Base-by-base conservation (phyloP, 2,329 filamentous ascomycete genomes). In the Monilinia polystroma region DNA sequence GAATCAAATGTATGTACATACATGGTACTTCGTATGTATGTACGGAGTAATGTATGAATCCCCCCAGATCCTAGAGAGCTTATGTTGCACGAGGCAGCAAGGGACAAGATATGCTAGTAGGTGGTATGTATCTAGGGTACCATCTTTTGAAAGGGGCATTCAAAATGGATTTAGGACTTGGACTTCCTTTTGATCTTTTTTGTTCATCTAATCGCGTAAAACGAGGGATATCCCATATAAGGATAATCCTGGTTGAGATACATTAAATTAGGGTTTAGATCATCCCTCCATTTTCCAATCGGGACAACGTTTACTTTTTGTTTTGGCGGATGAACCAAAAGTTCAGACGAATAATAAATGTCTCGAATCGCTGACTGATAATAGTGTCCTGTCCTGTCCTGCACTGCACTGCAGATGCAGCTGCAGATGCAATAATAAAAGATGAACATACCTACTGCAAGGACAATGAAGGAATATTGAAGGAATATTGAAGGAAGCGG, bases 101-200 rank as follows among this genome's bases (percentile, higher is more conserved):
- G 62, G 62, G 38, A 47, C 26, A 35, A 23, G 38, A 45, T 56
- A 35, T 35, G 32, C 32, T 35, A 35, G 7, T 1, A 7, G 7
- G 32, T 35, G 32, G 4, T 35, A 8, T 6, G 18, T 53, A 55
- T 38, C 11, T 64, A 56, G 62, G 26, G 53, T 51, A 47, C 64
- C 47, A 66, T 12, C 35, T 53, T 11, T 53, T 38, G n/a, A 45
- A 54, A 66, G 56, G 64, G 49, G 64, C 35, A 32, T 53, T 49
- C 14, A n/a, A n/a, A n/a, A 35, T 35, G 29, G 14, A 51, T 29
- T 26, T 43, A 6, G 43, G 54, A 59, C 52, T 43, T 66, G 47
- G 63, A 60, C 32, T 41, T 45, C 45, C 43, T 53, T 53, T 43
- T 53, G 63, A 66, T 66, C 63, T 41, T 59, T 49, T 57, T 20